Evolutionary conservation across 2,329 filamentous ascomycete species (phyloP).

Genomic region (Hortaea werneckii): DNA sequence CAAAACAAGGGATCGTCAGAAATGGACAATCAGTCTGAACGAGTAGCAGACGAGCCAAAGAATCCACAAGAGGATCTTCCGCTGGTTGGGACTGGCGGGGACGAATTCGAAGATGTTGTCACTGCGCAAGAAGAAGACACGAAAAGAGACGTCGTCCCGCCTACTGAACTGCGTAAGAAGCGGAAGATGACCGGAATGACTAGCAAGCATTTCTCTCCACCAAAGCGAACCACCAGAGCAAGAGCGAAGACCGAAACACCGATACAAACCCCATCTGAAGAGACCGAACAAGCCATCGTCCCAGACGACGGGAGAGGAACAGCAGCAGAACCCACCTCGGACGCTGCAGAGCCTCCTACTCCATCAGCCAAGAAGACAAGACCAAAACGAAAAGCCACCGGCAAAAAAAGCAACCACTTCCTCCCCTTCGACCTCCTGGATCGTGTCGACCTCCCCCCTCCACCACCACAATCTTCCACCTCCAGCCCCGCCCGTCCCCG

Average conservation of each 20-base stretch:
- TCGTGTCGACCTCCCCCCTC: constrained; percentile 18
- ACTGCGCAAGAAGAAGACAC: no score
- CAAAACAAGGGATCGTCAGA: no score
- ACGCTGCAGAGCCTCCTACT: neutral
- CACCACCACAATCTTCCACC: neutral
- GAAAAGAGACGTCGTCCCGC: neutral
- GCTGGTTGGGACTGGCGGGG: no score
- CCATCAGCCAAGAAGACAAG: neutral
- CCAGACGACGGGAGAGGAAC: neutral
- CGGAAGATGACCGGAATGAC: constrained; percentile 24
- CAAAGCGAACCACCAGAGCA: constrained; percentile 5
- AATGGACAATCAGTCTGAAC: no score
- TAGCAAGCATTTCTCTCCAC: constrained; percentile 23
- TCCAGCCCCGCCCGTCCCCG: constrained; percentile 16
- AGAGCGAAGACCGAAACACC: neutral
- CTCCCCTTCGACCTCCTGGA: constrained; percentile 10
- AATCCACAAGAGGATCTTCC: no score
- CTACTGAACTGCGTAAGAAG: constrained; percentile 9
- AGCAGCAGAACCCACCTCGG: neutral
- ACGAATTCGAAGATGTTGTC: no score
- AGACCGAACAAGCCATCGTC: neutral
- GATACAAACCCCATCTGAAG: neutral
- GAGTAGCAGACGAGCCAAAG: no score
- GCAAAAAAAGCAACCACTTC: constrained; percentile 17
- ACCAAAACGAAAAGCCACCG: constrained; percentile 13